phyloP scores from a whole-genome alignment of 345 rosid genomes.

The Punica granatum region DNA sequence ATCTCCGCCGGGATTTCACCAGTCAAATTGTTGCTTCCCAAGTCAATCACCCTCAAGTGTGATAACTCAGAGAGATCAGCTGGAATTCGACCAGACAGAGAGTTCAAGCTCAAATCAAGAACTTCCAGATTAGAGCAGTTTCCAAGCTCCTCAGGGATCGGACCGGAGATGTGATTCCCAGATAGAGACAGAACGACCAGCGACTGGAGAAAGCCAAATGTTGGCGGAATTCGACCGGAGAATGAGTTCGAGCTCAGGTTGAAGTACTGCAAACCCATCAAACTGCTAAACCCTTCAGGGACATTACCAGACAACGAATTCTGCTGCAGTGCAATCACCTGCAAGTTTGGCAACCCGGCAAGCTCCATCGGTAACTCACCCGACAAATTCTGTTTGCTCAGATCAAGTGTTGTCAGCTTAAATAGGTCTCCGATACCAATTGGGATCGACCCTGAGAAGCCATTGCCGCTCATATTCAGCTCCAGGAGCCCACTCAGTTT shows the following conservation, averaged over 20 bases:
- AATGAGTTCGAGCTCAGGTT: conserved; percentile 68
- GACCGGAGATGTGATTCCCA: conserved; percentile 53
- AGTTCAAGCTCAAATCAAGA: conserved; percentile 63
- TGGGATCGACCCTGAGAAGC: conserved; percentile 49
- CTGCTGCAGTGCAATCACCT: conserved; percentile 78
- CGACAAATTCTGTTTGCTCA: conserved; percentile 58
- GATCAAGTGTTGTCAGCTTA: conserved; percentile 43
- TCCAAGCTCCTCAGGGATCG: conserved; percentile 65
- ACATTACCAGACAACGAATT: conserved; percentile 61
- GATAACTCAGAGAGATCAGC: conserved; percentile 54
- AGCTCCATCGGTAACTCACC: conserved; percentile 72
- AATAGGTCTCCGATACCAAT: conserved; percentile 40
- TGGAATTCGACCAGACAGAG: conserved; percentile 58
- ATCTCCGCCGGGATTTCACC: conserved; percentile 59
- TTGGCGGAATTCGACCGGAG: conserved; percentile 56
- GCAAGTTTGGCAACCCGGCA: conserved; percentile 75
- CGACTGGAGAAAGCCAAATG: conserved; percentile 67
- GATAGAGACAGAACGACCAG: conserved; percentile 66
- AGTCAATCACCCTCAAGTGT: conserved; percentile 48
- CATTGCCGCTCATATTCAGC: conserved; percentile 51
- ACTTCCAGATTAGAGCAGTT: conserved; percentile 80
- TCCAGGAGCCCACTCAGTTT: conserved; percentile 36
- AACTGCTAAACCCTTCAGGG: conserved; percentile 87
- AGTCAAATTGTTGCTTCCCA: conserved; percentile 61
- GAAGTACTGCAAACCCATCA: conserved; percentile 54